Conservation (phyloP, 1,284 basidiomycete species). For the Moesziomyces sp. region DNA sequence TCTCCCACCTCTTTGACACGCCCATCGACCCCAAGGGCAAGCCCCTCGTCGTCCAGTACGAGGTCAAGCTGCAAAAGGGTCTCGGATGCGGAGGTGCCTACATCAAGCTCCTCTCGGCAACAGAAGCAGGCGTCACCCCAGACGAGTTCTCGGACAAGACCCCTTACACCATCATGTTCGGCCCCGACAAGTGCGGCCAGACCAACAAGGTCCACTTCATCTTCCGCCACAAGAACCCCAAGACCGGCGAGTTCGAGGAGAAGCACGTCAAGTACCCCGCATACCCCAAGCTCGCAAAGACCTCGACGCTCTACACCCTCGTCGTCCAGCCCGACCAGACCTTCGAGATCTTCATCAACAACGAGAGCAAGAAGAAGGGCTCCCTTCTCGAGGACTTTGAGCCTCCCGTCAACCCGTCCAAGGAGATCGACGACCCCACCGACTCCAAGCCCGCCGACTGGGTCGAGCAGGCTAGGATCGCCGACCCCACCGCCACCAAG, state of each 20-base stretch:
- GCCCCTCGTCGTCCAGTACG: slow-evolving; percentile 96
- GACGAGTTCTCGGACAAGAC: slow-evolving; percentile 67
- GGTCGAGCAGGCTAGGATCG: slow-evolving; percentile 88
- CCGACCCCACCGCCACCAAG: slow-evolving; percentile 83
- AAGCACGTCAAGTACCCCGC: slow-evolving; percentile 90
- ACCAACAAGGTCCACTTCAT: slow-evolving; percentile 68
- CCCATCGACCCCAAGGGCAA: slow-evolving; percentile 85
- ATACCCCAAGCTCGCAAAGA: slow-evolving; percentile 73
- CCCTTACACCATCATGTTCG: slow-evolving; percentile 68
- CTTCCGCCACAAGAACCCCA: slow-evolving; percentile 67
- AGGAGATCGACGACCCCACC: slow-evolving; percentile 91
- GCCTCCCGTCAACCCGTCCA: slow-evolving; percentile 91
- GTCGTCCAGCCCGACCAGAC: slow-evolving; percentile 93
- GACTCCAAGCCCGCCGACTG: slow-evolving; percentile 92
- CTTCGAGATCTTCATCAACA: slow-evolving; percentile 91
- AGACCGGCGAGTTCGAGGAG: slow-evolving; percentile 80
- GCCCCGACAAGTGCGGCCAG: slow-evolving; percentile 66
- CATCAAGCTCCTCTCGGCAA: slow-evolving; percentile 84
- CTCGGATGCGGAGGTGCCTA: slow-evolving; percentile 99
- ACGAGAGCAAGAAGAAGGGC: slow-evolving; percentile 76
- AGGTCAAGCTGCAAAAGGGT: slow-evolving; percentile 96
- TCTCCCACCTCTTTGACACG: slow-evolving; percentile 87
- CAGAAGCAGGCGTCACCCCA: slow-evolving; percentile 62
- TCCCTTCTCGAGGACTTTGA: slow-evolving; percentile 92
- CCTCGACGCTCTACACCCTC: slow-evolving; percentile 66